Evolutionary conservation across 805 yeast genomes (phyloP), one percentile per base, ranked within the genome.

Genomic region (Teunomyces atbi): DNA sequence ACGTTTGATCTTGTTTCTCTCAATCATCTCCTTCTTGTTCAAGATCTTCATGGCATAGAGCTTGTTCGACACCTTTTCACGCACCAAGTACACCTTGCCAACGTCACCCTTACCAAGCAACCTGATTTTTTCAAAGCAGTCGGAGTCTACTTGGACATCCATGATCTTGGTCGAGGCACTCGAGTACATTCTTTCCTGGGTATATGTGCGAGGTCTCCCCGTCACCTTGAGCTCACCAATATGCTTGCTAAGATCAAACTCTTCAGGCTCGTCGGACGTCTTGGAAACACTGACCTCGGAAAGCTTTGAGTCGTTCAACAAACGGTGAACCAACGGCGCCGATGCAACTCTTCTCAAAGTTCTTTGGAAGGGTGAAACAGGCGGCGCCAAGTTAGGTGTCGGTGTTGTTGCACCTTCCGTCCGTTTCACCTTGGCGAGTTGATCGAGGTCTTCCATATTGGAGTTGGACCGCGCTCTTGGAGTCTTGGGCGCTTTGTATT

Each of bases 81-180:
- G 78, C 4, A 94, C 99, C 21, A 94, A 70, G 58, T 88, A 94
- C 19, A 94, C 99, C 63, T 89, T 91, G 3, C 99, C 99, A 30
- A 94, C 98, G 59, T 94, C 99, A 47, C 99, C 99, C 61, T 89
- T 89, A 4, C 99, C 99, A 42, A 94, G 69, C n/a, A 94, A 69
- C 55, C 88, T 82, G 45, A 94, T 80, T 62, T 89, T 92, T 54
- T 91, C 97, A 63, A 94, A 94, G 21, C 94, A 86, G 38, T 80
- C 79, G 2, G 96, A 95, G 5, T 84, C 79, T 16, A 95, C 99
- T 58, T 86, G 89, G 7, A 85, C 89, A 51, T 83, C 85, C 46
- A 81, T 75, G 30, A 83, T 77, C 58, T 83, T 87, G 45, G 86
- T 86, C 10, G 96, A 81, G 52, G 84, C 83, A 48, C 84, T 78